phyloP scores from a whole-genome alignment of 352 stramenopile genomes.

The Globisporangium cystogenes region DNA sequence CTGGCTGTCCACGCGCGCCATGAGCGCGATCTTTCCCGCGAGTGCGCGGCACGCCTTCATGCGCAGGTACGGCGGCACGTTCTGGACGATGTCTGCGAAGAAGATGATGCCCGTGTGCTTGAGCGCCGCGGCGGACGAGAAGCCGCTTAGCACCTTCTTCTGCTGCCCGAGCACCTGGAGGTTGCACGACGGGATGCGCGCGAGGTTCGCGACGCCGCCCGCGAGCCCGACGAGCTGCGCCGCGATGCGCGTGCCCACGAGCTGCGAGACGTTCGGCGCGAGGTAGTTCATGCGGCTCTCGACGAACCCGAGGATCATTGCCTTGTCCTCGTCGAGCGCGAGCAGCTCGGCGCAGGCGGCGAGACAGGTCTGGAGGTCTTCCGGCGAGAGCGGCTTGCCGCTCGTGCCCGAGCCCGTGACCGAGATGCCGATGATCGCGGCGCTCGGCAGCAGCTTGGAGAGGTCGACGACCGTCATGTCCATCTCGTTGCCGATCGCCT shows the following conservation, averaged over 20 bases:
- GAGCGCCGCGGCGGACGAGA: slow-evolving; percentile 74
- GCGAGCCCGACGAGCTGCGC: slow-evolving; percentile 93
- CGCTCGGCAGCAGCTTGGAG: slow-evolving; percentile 87
- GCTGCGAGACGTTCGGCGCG: slow-evolving; percentile 90
- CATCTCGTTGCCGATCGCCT: slow-evolving; percentile 91
- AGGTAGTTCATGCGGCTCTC: slow-evolving; percentile 91
- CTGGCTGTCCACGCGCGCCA: slow-evolving; percentile 91
- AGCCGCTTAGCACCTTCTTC: slow-evolving; percentile 89
- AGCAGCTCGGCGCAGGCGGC: slow-evolving; percentile 85
- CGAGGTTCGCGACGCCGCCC: slow-evolving; percentile 92
- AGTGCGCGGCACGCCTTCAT: slow-evolving; percentile 94
- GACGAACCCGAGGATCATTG: slow-evolving; percentile 88
- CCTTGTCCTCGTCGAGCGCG: slow-evolving; percentile 81
- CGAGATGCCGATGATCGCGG: slow-evolving; percentile 93
- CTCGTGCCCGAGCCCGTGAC: slow-evolving; percentile 91
- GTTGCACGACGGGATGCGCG: slow-evolving; percentile 96
- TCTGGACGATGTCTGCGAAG: slow-evolving; percentile 91
- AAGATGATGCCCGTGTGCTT: slow-evolving; percentile 94
- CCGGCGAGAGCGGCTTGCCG: slow-evolving; percentile 64
- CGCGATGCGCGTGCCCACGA: slow-evolving; percentile 94
- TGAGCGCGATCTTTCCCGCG: slow-evolving; percentile 87
- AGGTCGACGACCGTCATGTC: slow-evolving; percentile 91
- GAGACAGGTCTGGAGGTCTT: slow-evolving; percentile 75
- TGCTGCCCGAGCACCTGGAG: slow-evolving; percentile 95
- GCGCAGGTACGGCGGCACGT: slow-evolving; percentile 86